A percentile compares a stretch with the other conserved stretches of the same genome.
Conservation (phyloP, 768 basidiomycete species). For the Mycena metata region DNA sequence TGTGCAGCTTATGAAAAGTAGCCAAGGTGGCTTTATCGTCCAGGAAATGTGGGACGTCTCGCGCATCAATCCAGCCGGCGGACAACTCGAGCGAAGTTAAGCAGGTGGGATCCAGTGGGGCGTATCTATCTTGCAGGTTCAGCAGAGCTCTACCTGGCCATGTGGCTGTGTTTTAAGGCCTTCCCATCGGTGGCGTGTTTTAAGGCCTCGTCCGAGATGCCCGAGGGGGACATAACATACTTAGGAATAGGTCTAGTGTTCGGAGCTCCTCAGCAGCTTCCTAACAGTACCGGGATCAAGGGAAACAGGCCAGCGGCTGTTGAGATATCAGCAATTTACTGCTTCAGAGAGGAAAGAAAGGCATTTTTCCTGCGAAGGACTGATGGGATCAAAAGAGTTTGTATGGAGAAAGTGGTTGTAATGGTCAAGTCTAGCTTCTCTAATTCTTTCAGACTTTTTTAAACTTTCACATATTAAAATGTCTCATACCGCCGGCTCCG, state of each 20-base stretch:
- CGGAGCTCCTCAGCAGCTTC: too few relatives aligned
- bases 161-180: too few relatives aligned
- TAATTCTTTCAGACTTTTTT: background rate
- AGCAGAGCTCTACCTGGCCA: too few relatives aligned
- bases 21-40: background rate
- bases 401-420: background rate
- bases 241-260: conserved; percentile 1
- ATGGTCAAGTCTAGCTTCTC: background rate
- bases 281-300: background rate
- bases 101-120: background rate
- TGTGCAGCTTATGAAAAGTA: background rate
- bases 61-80: background rate
- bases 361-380: background rate
- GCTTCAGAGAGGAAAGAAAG: background rate
- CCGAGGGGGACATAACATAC: too few relatives aligned
- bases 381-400: background rate
- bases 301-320: background rate
- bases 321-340: background rate
- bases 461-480: too few relatives aligned
- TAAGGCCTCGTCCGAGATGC: too few relatives aligned
- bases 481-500: too few relatives aligned
- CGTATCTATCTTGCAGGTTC: too few relatives aligned
- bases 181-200: too few relatives aligned
- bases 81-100: background rate
- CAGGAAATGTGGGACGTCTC: background rate